These are phyloP conservation scores for Trichosporon sp. DNA, from an alignment of 1,284 basidiomycete species.

Conservation along the genomic window DNA sequence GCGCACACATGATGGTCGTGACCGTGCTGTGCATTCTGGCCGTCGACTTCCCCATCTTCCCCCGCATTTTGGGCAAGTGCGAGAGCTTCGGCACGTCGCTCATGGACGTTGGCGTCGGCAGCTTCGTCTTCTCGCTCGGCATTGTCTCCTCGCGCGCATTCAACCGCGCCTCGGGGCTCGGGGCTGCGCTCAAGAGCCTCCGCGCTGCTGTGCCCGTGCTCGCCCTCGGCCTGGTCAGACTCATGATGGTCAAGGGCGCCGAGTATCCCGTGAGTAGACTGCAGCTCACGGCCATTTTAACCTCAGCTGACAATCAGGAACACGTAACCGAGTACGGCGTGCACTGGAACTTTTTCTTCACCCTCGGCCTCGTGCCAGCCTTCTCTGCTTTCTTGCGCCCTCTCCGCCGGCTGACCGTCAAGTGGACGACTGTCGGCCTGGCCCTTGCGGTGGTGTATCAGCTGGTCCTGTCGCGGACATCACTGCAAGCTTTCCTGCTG, in stretches of 20 bases:
- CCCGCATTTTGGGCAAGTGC: conserved; percentile 80
- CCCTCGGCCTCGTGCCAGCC: conserved; percentile 73
- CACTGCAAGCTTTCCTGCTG: conserved; percentile 62
- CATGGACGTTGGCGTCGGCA: conserved; percentile 93
- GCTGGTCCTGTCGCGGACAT: conserved; percentile 53
- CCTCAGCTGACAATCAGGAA: conserved; percentile 57
- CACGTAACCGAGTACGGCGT: conserved; percentile 93
- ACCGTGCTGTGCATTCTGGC: conserved; percentile 88
- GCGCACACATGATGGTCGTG: conserved; percentile 93
- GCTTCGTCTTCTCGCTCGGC: conserved; percentile 76
- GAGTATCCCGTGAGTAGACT: conserved; percentile 73
- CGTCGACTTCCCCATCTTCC: conserved; percentile 92
- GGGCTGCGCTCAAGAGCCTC: conserved; percentile 37
- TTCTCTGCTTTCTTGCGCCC: conserved; percentile 67
- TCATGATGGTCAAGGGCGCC: conserved; percentile 82
- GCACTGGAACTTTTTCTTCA: conserved; percentile 99
- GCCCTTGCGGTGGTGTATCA: conserved; percentile 66
- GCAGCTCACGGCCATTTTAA: neutral
- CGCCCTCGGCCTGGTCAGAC: conserved; percentile 66
- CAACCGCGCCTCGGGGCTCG: neutral
- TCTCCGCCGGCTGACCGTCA: conserved; percentile 52
- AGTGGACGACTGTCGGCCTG: conserved; percentile 63
- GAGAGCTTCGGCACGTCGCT: conserved; percentile 90
- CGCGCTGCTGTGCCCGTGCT: conserved; percentile 66
- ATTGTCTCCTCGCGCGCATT: conserved; percentile 64